Evolutionary conservation across 2,329 filamentous ascomycete species (phyloP).

Genomic region (Tympanopsis confertula): DNA sequence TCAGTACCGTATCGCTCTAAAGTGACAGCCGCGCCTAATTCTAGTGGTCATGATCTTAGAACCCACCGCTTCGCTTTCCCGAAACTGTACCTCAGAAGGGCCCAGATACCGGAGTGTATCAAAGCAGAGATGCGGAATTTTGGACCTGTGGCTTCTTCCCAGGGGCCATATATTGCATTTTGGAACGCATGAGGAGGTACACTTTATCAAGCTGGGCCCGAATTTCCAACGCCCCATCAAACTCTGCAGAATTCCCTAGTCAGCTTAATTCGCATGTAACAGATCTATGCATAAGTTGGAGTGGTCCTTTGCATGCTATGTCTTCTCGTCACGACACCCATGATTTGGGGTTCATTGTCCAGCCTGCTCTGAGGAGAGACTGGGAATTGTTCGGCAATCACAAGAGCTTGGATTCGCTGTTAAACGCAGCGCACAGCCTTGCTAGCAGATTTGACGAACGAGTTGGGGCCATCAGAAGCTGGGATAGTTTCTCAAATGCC

Average conservation of each 20-base stretch:
- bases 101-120: slow-evolving; percentile 11
- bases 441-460: slow-evolving; percentile 25
- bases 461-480: slow-evolving; percentile 32
- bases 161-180: slow-evolving; percentile 18
- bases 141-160: slow-evolving; percentile 32
- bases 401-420: slow-evolving; percentile 23
- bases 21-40: no score
- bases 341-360: slow-evolving; percentile 41
- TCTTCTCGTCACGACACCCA: slow-evolving; percentile 34
- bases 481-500: slow-evolving; percentile 25
- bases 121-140: slow-evolving; percentile 18
- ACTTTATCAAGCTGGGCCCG: background rate
- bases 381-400: slow-evolving; percentile 30
- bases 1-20: no score
- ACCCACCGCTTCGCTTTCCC: slow-evolving; percentile 11
- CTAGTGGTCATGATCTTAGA: no score
- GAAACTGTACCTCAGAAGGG: slow-evolving; percentile 18
- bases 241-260: no score
- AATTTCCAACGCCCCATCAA: slow-evolving; percentile 4
- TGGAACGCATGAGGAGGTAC: slow-evolving; percentile 18
- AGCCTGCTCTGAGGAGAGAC: slow-evolving; percentile 30
- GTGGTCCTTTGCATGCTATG: slow-evolving; percentile 22
- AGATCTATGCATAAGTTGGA: slow-evolving; percentile 14
- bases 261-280: slow-evolving; percentile 9
- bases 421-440: slow-evolving; percentile 29